Evolutionary conservation across 441 rosid genomes (phyloP), one percentile per base, ranked within the genome.

Genomic region (Populus hybrid): DNA sequence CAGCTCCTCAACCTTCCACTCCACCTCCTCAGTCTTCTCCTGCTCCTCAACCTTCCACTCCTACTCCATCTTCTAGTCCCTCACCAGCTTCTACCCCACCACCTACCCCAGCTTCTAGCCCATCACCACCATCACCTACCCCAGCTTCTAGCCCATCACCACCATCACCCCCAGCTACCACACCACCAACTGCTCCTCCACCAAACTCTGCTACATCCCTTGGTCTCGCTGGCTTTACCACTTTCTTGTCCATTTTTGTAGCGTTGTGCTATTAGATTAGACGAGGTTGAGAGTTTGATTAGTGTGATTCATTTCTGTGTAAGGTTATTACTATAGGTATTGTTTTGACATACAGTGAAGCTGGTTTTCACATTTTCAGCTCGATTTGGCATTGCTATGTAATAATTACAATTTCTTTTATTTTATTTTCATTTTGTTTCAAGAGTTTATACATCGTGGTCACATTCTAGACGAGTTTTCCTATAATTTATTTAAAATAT

Each of bases 201-300:
- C 70, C 87, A 0, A 77, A 69, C 77, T 82, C 89, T 4, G 91
- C 93, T 8, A 64, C 79, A 69, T 80, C 89, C 11, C 57, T 82
- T 1, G 77, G 82, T 5, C 68, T 73, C 59, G 65, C 86, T 5
- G 78, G 79, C 11, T 67, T 81, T 23, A 69, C 82, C 34, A 74
- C 84, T 24, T 69, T 85, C 53, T 53, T 79, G 59, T 75, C 78
- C 10, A 35, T 81, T 20, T 26, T 81, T 35, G 83, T 79, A 66
- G 87, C 78, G 67, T 71, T 87, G 67, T 71, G 85, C 11, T 78
- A 84, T 78, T 85, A 85, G 79, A 75, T 67, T 59, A 1, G 57
- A 67, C 26, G 7, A 46, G 67, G 30, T 36, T 42, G 28, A 72
- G 72, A 66, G 12, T 24, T 74, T 3, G 32, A 30, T 30, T 30